These are phyloP conservation scores for Cercospora zeae-maydis DNA, from an alignment of 2,329 filamentous ascomycete genomes.

Conservation along the genomic window DNA sequence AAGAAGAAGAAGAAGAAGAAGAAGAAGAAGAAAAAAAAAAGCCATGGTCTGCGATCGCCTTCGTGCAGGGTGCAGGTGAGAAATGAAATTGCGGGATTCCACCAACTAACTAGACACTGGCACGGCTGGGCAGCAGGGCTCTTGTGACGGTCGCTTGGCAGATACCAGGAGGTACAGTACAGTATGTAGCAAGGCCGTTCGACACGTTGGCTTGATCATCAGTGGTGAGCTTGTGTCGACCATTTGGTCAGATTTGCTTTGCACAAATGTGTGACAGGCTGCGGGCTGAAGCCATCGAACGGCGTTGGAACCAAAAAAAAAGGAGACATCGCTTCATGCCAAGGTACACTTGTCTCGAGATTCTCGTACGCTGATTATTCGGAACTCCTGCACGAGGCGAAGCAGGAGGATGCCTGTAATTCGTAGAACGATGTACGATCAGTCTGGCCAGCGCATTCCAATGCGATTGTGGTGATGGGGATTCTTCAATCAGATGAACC, in stretches of 20 bases:
- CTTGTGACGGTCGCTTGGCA: too few relatives aligned
- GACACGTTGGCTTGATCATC: too few relatives aligned
- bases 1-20: too few relatives aligned
- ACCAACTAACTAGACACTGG: too few relatives aligned
- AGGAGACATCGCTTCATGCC: too few relatives aligned
- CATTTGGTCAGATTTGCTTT: neutral
- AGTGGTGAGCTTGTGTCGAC: neutral
- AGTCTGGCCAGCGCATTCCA: neutral
- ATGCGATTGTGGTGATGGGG: neutral
- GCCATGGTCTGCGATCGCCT: neutral
- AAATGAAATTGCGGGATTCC: too few relatives aligned
- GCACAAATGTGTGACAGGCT: neutral
- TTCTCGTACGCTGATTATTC: neutral
- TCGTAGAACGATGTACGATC: neutral
- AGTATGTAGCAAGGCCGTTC: neutral
- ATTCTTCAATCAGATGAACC: neutral
- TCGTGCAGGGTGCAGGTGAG: neutral
- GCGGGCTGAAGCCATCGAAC: neutral
- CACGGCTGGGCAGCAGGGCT: too few relatives aligned
- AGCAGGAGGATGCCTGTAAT: constrained; percentile 6
- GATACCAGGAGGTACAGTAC: too few relatives aligned
- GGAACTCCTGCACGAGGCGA: neutral
- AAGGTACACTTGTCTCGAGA: neutral
- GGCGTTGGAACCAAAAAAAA: too few relatives aligned
- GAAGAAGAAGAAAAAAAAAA: too few relatives aligned